Percentiles rank a stretch among this genome's conserved stretches.
Conservation (phyloP, 257 asterid species). For the Solanum lycopersicoides region DNA sequence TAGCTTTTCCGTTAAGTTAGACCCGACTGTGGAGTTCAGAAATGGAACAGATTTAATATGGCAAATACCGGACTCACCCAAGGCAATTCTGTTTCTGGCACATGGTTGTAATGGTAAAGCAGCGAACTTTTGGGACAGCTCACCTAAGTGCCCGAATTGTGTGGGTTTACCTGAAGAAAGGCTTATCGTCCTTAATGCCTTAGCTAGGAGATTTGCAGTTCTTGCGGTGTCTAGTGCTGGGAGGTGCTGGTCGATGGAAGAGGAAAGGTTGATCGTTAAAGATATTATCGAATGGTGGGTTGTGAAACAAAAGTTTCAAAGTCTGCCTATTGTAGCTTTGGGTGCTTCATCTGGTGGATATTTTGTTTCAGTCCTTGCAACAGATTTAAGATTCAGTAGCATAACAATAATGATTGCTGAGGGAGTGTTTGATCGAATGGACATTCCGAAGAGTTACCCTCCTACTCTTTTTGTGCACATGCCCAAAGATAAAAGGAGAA, state of each 20-base stretch:
- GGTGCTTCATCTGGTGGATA: conserved; percentile 98
- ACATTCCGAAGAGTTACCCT: conserved; percentile 45
- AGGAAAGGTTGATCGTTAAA: conserved; percentile 45
- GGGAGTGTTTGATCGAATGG: conserved; percentile 62
- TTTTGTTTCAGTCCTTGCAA: conserved; percentile 76
- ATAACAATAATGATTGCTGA: conserved; percentile 78
- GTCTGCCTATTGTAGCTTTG: conserved; percentile 67
- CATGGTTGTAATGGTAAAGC: conserved; percentile 94
- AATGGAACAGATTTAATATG: conserved; percentile 71
- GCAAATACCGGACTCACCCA: conserved; percentile 77
- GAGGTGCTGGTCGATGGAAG: conserved; percentile 74
- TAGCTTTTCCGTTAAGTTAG: conserved; percentile 40
- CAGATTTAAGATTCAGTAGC: conserved; percentile 34
- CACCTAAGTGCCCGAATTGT: conserved; percentile 58
- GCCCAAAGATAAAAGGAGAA: conserved; percentile 86
- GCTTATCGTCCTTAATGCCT: conserved; percentile 65
- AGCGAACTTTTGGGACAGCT: conserved; percentile 82
- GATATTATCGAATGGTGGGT: conserved; percentile 63
- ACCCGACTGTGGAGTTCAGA: conserved; percentile 49
- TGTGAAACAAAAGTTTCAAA: conserved; percentile 35
- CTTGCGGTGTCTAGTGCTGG: conserved; percentile 68
- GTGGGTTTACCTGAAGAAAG: conserved; percentile 96
- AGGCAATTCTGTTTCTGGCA: conserved; percentile 76
- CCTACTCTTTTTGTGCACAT: conserved; percentile 88
- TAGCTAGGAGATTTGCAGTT: conserved; percentile 70